These are phyloP conservation scores for Amanita inopinata DNA, from an alignment of 768 basidiomycete genomes.

Conservation along the genomic window DNA sequence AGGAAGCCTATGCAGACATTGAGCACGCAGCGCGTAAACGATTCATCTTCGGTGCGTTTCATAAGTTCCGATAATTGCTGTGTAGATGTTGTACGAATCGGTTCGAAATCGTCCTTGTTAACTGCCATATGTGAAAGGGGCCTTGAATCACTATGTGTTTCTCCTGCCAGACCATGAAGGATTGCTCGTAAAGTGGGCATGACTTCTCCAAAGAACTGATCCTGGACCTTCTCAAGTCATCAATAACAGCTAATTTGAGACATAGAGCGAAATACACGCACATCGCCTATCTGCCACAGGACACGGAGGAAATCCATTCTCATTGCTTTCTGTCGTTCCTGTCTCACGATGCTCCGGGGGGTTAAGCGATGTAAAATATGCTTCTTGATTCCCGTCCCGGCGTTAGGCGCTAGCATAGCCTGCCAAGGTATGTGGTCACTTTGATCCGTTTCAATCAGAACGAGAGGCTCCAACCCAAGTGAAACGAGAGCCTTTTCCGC, in stretches of 20 bases:
- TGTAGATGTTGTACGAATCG: slow-evolving; percentile 32
- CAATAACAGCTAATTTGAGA: not conserved
- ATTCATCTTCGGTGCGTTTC: slow-evolving; percentile 18
- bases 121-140: slow-evolving; percentile 19
- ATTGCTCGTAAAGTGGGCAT: slow-evolving; percentile 26
- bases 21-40: slow-evolving; percentile 26
- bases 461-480: slow-evolving; percentile 56
- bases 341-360: slow-evolving; percentile 8
- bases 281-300: slow-evolving; percentile 64
- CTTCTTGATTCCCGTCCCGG: slow-evolving; percentile 53
- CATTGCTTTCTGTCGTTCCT: slow-evolving; percentile 11
- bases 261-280: slow-evolving; percentile 24
- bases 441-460: slow-evolving; percentile 26
- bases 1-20: slow-evolving; percentile 52
- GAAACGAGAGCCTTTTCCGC: slow-evolving; percentile 60
- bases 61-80: slow-evolving; percentile 21
- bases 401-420: slow-evolving; percentile 37
- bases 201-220: slow-evolving; percentile 12
- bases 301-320: slow-evolving; percentile 39
- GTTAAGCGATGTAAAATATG: slow-evolving; percentile 34
- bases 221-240: slow-evolving; percentile 6
- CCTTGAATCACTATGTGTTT: slow-evolving; percentile 14
- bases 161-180: slow-evolving; percentile 29
- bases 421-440: slow-evolving; percentile 23
- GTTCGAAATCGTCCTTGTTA: slow-evolving; percentile 50